Evolutionary conservation across 2,329 filamentous ascomycete genomes (phyloP), one percentile per base, ranked within the genome.

Genomic region (Fusarium buxicola): DNA sequence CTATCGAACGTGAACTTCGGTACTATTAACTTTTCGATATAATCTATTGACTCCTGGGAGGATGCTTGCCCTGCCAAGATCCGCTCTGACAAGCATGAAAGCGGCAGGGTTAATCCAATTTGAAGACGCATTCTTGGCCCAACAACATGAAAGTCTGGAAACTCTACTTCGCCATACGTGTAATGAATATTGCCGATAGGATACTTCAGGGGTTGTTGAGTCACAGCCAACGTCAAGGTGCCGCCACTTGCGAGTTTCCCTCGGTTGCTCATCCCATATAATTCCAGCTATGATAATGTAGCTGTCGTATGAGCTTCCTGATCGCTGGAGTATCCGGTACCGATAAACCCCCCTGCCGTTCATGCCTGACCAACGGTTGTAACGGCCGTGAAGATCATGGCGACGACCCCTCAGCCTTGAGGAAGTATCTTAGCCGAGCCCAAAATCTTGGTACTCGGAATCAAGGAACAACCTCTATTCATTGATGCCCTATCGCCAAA

Each of bases 361-460:
- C 40, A 38, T 32, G 43, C 21, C 25, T 10, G 8, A 30, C 2
- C 39, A 30, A 12, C 21, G 24, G 28, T 12, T 44, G 31, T 30
- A 27, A 21, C 56, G 18, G 36, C 35, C 46, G 35, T 36, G 24
- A 46, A 49, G 44, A 62, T 53, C 34, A 32, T 28, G 32, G 25
- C 24, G n/a, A 24, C 38, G 34, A 32, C 30, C 35, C 40, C 49
- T 40, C 47, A 53, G 32, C 32, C 28, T 58, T 39, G 35, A 32
- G 47, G 24, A 59, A 27, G 27, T 39, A 21, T 11, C 41, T 24
- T 28, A 43, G 30, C 43, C 47, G 41, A 36, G 46, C 27, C 40
- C 41, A 18, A 39, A 65, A 35, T 44, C 15, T 40, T 58, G 56
- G 60, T 35, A 53, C 40, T 35, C 18, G 34, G n/a, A 28, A 36